These are phyloP conservation scores for Fraxinus excelsior DNA, from an alignment of 257 asterid species.

Conservation along the genomic window DNA sequence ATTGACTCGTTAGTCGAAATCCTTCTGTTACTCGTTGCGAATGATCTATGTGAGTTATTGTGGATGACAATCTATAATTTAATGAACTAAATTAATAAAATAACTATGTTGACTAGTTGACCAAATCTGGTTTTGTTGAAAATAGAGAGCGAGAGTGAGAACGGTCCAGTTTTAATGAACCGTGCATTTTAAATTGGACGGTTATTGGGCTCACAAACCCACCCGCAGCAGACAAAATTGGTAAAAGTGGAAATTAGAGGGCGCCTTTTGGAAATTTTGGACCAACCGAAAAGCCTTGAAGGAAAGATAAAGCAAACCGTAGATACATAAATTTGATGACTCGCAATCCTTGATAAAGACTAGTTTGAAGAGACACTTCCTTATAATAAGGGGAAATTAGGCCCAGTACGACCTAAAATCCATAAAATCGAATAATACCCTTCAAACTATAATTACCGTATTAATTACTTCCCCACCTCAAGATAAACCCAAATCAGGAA, in stretches of 20 bases:
- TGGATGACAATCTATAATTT: no score
- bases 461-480: no score
- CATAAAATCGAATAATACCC: no score
- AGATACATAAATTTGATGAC: background rate
- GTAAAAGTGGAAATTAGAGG: background rate
- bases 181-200: background rate
- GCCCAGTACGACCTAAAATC: no score
- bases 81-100: no score
- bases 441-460: no score
- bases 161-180: background rate
- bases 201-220: background rate
- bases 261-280: background rate
- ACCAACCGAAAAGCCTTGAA: constrained; percentile 2
- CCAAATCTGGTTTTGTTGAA: background rate
- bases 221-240: background rate
- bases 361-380: background rate
- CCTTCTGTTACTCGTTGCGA: no score
- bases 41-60: no score
- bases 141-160: background rate
- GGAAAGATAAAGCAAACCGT: background rate
- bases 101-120: background rate
- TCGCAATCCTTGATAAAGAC: background rate
- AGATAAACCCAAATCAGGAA: no score
- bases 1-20: no score
- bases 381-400: no score